A percentile compares a stretch with the other conserved stretches of the same genome.
Evolutionary conservation across 768 basidiomycete genomes (phyloP).

Genomic region (Phaeotremella skinneri): DNA sequence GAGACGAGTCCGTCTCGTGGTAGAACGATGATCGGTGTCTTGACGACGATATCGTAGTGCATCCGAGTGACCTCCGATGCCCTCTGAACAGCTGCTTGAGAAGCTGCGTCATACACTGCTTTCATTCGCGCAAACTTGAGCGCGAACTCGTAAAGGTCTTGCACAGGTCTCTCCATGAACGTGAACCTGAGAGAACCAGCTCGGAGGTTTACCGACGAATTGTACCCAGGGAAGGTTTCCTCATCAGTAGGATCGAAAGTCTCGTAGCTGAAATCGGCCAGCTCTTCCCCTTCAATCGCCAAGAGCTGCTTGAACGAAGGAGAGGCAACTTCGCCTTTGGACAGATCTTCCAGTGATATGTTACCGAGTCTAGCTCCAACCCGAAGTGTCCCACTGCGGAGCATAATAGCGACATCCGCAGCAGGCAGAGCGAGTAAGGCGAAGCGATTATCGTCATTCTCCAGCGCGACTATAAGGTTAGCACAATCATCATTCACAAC

Average conservation of each 20-base stretch:
- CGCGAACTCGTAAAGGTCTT: constrained; percentile 76
- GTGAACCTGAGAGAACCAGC: constrained; percentile 88
- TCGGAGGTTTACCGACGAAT: constrained; percentile 73
- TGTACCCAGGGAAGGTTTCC: constrained; percentile 70
- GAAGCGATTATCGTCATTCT: constrained; percentile 66
- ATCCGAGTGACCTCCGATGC: constrained; percentile 77
- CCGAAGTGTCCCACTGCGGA: constrained; percentile 69
- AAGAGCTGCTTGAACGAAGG: constrained; percentile 78
- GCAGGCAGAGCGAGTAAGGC: constrained; percentile 88
- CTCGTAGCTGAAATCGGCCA: constrained; percentile 91
- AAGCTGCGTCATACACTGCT: constrained; percentile 88
- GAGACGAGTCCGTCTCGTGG: constrained; percentile 64
- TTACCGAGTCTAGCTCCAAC: constrained; percentile 79
- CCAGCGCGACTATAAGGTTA: constrained; percentile 63
- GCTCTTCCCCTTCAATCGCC: constrained; percentile 88
- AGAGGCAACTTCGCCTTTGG: constrained; percentile 54
- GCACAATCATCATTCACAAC: constrained; percentile 25
- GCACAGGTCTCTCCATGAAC: constrained; percentile 87
- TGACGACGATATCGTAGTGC: constrained; percentile 85
- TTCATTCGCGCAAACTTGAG: constrained; percentile 85
- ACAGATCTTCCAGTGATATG: constrained; percentile 69
- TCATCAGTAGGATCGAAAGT: constrained; percentile 72
- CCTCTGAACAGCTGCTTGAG: constrained; percentile 83
- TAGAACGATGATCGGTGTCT: constrained; percentile 87
- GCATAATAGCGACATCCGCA: constrained; percentile 75